Conservation (phyloP, 2,329 filamentous ascomycete genomes). For the Rhexocercosporidium sp. region DNA sequence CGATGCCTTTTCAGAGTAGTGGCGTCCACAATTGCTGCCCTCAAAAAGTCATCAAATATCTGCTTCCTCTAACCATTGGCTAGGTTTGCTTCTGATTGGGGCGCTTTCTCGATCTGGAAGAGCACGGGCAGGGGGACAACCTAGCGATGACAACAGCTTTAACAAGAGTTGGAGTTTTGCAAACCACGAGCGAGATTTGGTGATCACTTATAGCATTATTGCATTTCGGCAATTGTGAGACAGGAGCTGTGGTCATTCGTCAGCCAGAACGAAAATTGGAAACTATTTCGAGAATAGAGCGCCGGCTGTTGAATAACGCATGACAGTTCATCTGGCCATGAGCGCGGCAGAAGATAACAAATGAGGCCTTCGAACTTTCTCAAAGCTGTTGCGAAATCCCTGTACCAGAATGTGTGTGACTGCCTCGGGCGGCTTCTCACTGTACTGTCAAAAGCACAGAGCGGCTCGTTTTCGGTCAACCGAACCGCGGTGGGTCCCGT, state of each 20-base stretch:
- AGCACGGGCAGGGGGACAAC: background rate
- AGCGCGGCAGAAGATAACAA: background rate
- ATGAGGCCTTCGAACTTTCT: background rate
- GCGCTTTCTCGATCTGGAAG: background rate
- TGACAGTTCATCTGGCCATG: background rate
- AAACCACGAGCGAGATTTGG: too few species aligned
- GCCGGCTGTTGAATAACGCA: background rate
- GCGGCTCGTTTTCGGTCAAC: background rate
- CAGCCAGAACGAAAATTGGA: background rate
- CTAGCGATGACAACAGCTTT: background rate
- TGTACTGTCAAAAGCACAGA: background rate
- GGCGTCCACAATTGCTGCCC: background rate
- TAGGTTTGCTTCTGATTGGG: background rate
- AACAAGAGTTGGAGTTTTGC: too few species aligned
- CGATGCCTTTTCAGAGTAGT: background rate
- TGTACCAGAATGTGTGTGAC: background rate
- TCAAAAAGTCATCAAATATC: background rate
- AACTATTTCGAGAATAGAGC: background rate
- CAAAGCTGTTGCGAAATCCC: slow-evolving; percentile 7
- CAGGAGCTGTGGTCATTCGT: background rate
- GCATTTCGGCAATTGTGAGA: background rate
- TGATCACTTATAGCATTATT: background rate
- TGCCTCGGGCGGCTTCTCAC: background rate
- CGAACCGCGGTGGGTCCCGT: background rate
- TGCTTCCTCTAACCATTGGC: too few species aligned